These are phyloP conservation scores for Talaromyces sp. DNA, from an alignment of 2,329 filamentous ascomycete genomes.

Conservation along the genomic window DNA sequence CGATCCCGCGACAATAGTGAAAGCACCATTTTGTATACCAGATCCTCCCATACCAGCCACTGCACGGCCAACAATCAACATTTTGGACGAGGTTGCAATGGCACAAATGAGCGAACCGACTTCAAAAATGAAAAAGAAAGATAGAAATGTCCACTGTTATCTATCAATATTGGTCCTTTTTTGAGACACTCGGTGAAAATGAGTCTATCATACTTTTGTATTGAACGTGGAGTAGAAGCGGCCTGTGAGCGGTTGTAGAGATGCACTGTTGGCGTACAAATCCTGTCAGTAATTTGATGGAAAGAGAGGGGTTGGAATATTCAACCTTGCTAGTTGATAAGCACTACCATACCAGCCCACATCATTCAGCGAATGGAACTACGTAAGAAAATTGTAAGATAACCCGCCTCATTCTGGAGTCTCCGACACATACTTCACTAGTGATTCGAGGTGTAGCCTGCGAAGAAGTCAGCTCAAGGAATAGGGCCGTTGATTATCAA, in stretches of 20 bases:
- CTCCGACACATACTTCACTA: constrained; percentile 21
- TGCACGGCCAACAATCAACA: constrained; percentile 26
- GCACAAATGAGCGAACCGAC: constrained; percentile 27
- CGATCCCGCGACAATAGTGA: constrained; percentile 21
- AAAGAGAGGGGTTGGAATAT: background rate
- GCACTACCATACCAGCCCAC: constrained; percentile 39
- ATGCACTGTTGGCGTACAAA: constrained; percentile 44
- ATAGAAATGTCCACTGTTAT: constrained; percentile 29
- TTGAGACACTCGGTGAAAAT: background rate
- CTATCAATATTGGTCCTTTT: constrained; percentile 13
- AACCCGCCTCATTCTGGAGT: too few species aligned
- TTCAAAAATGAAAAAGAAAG: constrained; percentile 26
- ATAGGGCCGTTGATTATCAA: background rate
- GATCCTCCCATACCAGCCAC: constrained; percentile 23
- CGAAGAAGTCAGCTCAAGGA: background rate
- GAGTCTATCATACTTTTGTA: background rate
- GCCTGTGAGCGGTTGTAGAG: constrained; percentile 52
- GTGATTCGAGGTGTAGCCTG: constrained; percentile 51
- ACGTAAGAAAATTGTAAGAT: background rate
- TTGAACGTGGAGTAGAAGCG: constrained; percentile 49
- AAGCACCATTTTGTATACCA: constrained; percentile 22
- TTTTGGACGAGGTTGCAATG: constrained; percentile 23
- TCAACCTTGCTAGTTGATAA: constrained; percentile 18
- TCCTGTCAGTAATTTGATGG: constrained; percentile 8
- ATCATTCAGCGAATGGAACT: constrained; percentile 34